phyloP scores from a whole-genome alignment of 2,329 filamentous ascomycete species.

The Cladosporium cucumerinum region DNA sequence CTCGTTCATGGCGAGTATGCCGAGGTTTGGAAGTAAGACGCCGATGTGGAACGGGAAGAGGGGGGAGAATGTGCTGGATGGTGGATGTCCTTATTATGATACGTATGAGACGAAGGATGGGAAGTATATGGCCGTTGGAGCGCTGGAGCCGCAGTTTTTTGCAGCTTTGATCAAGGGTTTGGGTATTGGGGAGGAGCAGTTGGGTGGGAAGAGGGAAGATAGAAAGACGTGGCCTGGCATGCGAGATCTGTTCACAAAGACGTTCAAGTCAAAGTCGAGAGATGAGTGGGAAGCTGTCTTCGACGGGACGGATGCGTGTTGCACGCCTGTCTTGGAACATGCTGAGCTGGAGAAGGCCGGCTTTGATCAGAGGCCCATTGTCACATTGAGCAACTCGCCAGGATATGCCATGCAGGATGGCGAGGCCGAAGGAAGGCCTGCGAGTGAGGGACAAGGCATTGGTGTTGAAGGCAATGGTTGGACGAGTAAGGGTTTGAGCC shows the following conservation, averaged over 20 bases:
- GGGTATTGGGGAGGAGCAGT: constrained; percentile 47
- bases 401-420: constrained; percentile 54
- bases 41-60: constrained; percentile 61
- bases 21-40: constrained; percentile 63
- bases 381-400: constrained; percentile 68
- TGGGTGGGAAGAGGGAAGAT: constrained; percentile 55
- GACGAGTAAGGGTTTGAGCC: constrained; percentile 54
- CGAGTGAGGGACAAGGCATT: constrained; percentile 58
- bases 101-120: constrained; percentile 82
- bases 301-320: constrained; percentile 88
- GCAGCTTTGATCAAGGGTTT: constrained; percentile 64
- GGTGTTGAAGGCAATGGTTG: constrained; percentile 69
- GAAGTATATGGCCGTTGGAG: constrained; percentile 78
- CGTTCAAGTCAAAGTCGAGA: constrained; percentile 68
- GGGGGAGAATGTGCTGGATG: constrained; percentile 76
- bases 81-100: constrained; percentile 83
- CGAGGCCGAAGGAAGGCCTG: constrained; percentile 38
- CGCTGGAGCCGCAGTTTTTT: constrained; percentile 86
- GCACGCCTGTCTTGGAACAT: constrained; percentile 79
- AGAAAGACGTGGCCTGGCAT: constrained; percentile 66
- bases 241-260: constrained; percentile 55
- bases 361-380: constrained; percentile 67
- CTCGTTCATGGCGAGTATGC: constrained; percentile 74
- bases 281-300: constrained; percentile 81
- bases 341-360: constrained; percentile 62